These are phyloP conservation scores for Pyrenopolyporus hunteri DNA, from an alignment of 495 filamentous ascomycete species.

Conservation along the genomic window DNA sequence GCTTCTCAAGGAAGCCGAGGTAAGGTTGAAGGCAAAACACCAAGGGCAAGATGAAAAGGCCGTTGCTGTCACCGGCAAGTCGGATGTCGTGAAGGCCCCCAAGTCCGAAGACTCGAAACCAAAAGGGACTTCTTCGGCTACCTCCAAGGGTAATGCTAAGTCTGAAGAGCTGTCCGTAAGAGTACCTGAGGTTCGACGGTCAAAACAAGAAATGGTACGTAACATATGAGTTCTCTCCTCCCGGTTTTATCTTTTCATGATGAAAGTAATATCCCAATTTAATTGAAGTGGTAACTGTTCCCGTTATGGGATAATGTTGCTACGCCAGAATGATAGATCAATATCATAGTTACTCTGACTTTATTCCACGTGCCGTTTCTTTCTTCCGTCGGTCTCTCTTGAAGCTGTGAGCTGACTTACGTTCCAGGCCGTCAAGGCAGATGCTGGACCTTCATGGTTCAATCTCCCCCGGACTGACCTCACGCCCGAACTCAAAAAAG, in stretches of 20 bases:
- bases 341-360: conserved; percentile 99
- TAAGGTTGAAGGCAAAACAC: conserved; percentile 36
- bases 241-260: conserved; percentile 42
- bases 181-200: conserved; percentile 43
- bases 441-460: conserved; percentile 71
- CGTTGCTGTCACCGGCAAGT: conserved; percentile 15
- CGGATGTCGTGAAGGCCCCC: conserved; percentile 14
- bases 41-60: conserved; percentile 30
- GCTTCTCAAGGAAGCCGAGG: conserved; percentile 40
- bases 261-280: conserved; percentile 54
- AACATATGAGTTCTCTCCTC: neutral
- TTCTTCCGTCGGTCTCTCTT: conserved; percentile 9
- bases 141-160: conserved; percentile 31
- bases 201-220: conserved; percentile 53
- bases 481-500: conserved; percentile 83
- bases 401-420: conserved; percentile 28
- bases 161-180: conserved; percentile 47
- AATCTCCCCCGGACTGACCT: conserved; percentile 82
- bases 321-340: conserved; percentile 71
- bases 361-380: conserved; percentile 38
- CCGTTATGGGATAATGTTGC: conserved; percentile 77
- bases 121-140: conserved; percentile 2
- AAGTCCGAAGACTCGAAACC: conserved; percentile 15
- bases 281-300: conserved; percentile 52
- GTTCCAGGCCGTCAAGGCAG: conserved; percentile 50